phyloP scores from a whole-genome alignment of 2,329 filamentous ascomycete species.

The Curvularia lunata region DNA sequence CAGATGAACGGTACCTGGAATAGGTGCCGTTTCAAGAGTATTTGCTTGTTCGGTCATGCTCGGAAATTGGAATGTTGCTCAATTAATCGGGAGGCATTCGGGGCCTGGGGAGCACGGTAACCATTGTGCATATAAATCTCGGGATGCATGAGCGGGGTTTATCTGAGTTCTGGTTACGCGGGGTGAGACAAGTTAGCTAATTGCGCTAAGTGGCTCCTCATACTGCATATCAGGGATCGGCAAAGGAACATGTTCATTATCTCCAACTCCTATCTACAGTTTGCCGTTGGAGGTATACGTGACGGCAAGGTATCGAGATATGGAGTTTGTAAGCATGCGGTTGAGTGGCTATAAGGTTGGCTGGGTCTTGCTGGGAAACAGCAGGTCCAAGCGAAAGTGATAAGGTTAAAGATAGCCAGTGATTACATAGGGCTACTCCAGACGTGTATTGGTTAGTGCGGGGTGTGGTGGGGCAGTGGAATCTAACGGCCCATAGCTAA shows the following conservation, averaged over 20 bases:
- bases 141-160: slow-evolving; percentile 11
- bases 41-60: slow-evolving; percentile 12
- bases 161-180: not conserved
- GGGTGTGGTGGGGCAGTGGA: slow-evolving; percentile 3
- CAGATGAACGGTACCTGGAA: slow-evolving; percentile 54
- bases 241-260: not conserved
- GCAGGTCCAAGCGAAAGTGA: slow-evolving; percentile 7
- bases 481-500: not conserved
- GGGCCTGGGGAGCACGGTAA: not conserved
- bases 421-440: not conserved
- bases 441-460: not conserved
- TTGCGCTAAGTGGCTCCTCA: not conserved
- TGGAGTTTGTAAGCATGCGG: not conserved
- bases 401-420: not conserved
- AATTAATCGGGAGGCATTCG: not conserved
- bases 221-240: not conserved
- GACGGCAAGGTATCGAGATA: slow-evolving; percentile 5
- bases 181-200: not conserved
- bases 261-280: not conserved
- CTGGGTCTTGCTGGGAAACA: not conserved
- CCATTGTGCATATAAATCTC: not conserved
- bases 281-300: not conserved
- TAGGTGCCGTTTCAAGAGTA: not conserved
- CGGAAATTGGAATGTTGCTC: not conserved
- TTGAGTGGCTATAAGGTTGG: not conserved